Conservation (phyloP, 306 rosid species). For the Sesbania bispinosa region DNA sequence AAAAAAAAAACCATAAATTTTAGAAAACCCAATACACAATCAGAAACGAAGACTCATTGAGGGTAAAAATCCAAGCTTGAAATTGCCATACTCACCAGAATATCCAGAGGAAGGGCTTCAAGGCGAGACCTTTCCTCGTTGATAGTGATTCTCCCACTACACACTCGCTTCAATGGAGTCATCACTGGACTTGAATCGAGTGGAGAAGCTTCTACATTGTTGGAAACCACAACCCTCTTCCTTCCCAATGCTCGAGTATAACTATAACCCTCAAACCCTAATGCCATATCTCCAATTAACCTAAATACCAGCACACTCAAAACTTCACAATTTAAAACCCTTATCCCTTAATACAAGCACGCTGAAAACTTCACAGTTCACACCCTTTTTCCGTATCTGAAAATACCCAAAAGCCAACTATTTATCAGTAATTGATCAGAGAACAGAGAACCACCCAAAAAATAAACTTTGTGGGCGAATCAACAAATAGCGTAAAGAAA, state of each 20-base stretch:
- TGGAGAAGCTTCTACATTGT: conserved; percentile 18
- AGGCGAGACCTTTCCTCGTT: conserved; percentile 42
- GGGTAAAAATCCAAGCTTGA: not conserved
- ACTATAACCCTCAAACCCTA: conserved; percentile 45
- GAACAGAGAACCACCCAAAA: no score
- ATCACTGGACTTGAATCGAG: conserved; percentile 6
- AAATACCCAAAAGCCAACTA: not conserved
- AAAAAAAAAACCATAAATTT: not conserved
- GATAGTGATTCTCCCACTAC: conserved; percentile 26
- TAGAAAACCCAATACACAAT: not conserved
- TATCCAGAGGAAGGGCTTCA: conserved; percentile 66
- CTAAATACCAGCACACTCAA: not conserved
- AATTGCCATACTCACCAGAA: conserved; percentile 56
- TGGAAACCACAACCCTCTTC: conserved; percentile 56
- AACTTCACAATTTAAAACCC: no score
- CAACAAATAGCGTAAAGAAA: not conserved
- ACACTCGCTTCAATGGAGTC: conserved; percentile 48
- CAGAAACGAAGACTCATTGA: not conserved
- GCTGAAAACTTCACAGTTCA: not conserved
- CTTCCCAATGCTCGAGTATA: conserved; percentile 47
- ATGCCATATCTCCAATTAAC: conserved; percentile 25
- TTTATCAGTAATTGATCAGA: not conserved
- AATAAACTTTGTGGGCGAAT: not conserved
- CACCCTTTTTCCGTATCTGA: not conserved
- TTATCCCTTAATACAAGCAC: no score